Conservation (phyloP, 2,329 filamentous ascomycete genomes). For the Pseudodiploospora longispora region DNA sequence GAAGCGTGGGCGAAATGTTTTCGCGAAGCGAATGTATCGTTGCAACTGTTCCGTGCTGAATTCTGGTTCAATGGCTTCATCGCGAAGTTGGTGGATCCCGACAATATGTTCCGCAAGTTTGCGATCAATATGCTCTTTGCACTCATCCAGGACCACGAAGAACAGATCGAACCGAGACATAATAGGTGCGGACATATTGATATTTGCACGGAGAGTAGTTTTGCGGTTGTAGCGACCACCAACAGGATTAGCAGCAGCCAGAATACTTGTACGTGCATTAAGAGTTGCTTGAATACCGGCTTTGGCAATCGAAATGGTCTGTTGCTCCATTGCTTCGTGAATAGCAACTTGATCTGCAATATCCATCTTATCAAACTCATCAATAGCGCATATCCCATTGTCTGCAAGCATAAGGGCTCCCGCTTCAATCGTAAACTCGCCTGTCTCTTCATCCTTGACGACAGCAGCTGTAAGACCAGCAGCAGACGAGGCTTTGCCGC, state of each 20-base stretch:
- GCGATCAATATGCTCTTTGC: slow-evolving; percentile 83
- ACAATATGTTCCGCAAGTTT: slow-evolving; percentile 94
- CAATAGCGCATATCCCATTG: slow-evolving; percentile 95
- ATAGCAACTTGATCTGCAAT: slow-evolving; percentile 95
- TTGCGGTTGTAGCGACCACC: slow-evolving; percentile 97
- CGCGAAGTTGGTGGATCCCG: slow-evolving; percentile 82
- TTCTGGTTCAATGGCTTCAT: slow-evolving; percentile 84
- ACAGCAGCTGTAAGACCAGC: slow-evolving; percentile 96
- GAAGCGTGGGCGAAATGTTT: slow-evolving; percentile 90
- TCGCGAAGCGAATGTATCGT: slow-evolving; percentile 92
- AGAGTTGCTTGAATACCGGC: slow-evolving; percentile 96
- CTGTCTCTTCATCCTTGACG: slow-evolving; percentile 96
- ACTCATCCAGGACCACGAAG: slow-evolving; percentile 95
- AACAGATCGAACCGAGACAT: slow-evolving; percentile 99
- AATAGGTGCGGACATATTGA: slow-evolving; percentile 98
- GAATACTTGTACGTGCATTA: slow-evolving; percentile 89
- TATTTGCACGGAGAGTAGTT: slow-evolving; percentile 83
- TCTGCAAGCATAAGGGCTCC: slow-evolving; percentile 96
- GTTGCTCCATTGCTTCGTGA: slow-evolving; percentile 99
- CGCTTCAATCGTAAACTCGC: slow-evolving; percentile 97
- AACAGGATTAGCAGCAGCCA: slow-evolving; percentile 93
- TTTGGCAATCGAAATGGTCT: slow-evolving; percentile 98
- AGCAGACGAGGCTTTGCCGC: slow-evolving; percentile 92
- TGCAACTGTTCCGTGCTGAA: slow-evolving; percentile 95
- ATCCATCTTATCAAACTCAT: slow-evolving; percentile 99